Conservation (phyloP, 768 basidiomycete genomes). For the Termitomyces sp. region DNA sequence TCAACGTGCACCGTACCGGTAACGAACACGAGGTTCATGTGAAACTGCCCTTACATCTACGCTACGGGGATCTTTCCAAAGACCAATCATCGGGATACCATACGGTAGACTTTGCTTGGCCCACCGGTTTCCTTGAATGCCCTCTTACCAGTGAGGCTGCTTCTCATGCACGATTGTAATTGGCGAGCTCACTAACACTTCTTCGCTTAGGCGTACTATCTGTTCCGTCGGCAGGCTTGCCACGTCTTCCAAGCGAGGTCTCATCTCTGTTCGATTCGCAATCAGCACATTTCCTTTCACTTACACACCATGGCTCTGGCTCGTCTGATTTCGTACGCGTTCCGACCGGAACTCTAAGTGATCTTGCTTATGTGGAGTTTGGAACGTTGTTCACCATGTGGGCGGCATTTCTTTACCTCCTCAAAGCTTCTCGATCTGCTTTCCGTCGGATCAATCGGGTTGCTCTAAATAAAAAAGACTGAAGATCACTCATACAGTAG, state of each 20-base stretch:
- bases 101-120: conserved; percentile 32
- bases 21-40: conserved; percentile 25
- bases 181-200: background rate
- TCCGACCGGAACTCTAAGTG: conserved; percentile 35
- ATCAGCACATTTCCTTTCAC: conserved; percentile 19
- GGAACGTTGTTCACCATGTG: conserved; percentile 39
- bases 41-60: conserved; percentile 45
- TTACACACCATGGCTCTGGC: conserved; percentile 16
- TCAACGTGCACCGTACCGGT: conserved; percentile 20
- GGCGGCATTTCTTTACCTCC: conserved; percentile 37
- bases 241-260: conserved; percentile 16
- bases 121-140: conserved; percentile 39
- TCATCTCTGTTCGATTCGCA: conserved; percentile 18
- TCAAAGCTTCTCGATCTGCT: conserved; percentile 26
- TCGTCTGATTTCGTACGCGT: conserved; percentile 26
- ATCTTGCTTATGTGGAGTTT: conserved; percentile 41
- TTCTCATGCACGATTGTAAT: background rate
- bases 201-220: conserved; percentile 7
- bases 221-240: conserved; percentile 1
- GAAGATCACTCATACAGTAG: background rate
- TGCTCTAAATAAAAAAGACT: conserved; percentile 7
- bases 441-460: conserved; percentile 9
- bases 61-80: conserved; percentile 36
- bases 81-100: conserved; percentile 22
- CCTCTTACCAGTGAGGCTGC: conserved; percentile 25